phyloP scores from a whole-genome alignment of 768 basidiomycete species.

The Boletus sensibilis region DNA sequence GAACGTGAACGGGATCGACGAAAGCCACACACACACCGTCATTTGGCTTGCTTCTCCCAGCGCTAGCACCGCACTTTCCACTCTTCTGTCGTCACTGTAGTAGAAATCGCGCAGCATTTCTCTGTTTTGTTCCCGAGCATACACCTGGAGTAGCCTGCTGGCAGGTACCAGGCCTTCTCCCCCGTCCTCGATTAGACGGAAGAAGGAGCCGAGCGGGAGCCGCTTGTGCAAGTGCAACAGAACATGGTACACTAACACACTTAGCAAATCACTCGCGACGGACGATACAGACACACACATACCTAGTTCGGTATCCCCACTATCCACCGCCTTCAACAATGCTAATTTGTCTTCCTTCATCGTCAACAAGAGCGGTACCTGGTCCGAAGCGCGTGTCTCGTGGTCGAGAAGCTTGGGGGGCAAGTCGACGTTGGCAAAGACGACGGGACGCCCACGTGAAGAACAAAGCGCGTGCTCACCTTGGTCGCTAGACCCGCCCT shows the following conservation, averaged over 20 bases:
- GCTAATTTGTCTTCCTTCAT: constrained; percentile 96
- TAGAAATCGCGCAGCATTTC: constrained; percentile 95
- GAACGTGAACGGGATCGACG: not conserved
- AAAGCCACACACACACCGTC: constrained; percentile 43
- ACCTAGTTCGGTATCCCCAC: constrained; percentile 96
- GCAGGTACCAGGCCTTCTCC: constrained; percentile 74
- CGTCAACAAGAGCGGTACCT: constrained; percentile 85
- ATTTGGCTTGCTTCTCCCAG: constrained; percentile 77
- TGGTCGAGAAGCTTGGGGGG: constrained; percentile 76
- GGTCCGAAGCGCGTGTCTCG: constrained; percentile 84
- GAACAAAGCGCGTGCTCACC: constrained; percentile 40
- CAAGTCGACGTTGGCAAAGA: not conserved
- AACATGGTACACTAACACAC: constrained; percentile 80
- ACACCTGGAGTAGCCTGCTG: constrained; percentile 79
- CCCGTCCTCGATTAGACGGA: constrained; percentile 90
- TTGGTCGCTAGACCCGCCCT: constrained; percentile 78
- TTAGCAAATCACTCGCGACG: not conserved
- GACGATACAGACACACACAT: constrained; percentile 16
- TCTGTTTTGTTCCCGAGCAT: constrained; percentile 85
- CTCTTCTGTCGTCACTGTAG: constrained; percentile 93
- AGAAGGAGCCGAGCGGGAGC: constrained; percentile 86
- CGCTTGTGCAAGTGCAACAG: constrained; percentile 83
- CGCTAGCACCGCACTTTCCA: constrained; percentile 88
- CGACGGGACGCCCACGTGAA: not conserved
- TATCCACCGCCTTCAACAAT: constrained; percentile 85